Conservation (phyloP, 2,329 filamentous ascomycete genomes). For the Apiospora hydei region DNA sequence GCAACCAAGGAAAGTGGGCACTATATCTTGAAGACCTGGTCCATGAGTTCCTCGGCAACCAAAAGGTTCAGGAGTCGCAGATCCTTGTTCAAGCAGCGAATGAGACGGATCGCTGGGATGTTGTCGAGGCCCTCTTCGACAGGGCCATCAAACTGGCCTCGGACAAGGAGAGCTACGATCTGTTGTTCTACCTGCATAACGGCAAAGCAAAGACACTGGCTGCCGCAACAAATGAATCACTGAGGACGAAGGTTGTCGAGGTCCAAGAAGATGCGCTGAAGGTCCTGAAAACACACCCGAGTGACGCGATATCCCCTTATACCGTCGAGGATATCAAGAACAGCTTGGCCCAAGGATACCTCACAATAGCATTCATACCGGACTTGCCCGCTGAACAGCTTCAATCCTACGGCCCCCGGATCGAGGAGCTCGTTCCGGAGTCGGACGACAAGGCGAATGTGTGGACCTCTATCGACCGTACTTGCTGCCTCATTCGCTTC, state of each 20-base stretch:
- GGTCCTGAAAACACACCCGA: conserved; percentile 34
- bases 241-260: conserved; percentile 34
- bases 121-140: conserved; percentile 37
- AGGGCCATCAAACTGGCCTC: conserved; percentile 36
- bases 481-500: conserved; percentile 40
- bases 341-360: conserved; percentile 36
- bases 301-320: conserved; percentile 34
- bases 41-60: conserved; percentile 37
- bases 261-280: conserved; percentile 37
- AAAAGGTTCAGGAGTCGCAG: conserved; percentile 32
- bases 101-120: conserved; percentile 38
- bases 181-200: conserved; percentile 39
- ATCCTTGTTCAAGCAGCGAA: conserved; percentile 38
- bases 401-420: conserved; percentile 32
- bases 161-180: conserved; percentile 35
- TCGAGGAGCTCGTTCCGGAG: conserved; percentile 37
- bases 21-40: conserved; percentile 41
- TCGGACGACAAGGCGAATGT: conserved; percentile 31
- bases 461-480: conserved; percentile 32
- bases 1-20: conserved; percentile 34
- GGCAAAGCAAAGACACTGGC: conserved; percentile 37
- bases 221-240: conserved; percentile 27
- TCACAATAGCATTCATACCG: conserved; percentile 36
- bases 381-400: conserved; percentile 30
- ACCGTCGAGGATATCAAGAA: conserved; percentile 35